These are phyloP conservation scores for Stephania cephalantha DNA, from an alignment of 164 flowering plant species.

Conservation along the genomic window DNA sequence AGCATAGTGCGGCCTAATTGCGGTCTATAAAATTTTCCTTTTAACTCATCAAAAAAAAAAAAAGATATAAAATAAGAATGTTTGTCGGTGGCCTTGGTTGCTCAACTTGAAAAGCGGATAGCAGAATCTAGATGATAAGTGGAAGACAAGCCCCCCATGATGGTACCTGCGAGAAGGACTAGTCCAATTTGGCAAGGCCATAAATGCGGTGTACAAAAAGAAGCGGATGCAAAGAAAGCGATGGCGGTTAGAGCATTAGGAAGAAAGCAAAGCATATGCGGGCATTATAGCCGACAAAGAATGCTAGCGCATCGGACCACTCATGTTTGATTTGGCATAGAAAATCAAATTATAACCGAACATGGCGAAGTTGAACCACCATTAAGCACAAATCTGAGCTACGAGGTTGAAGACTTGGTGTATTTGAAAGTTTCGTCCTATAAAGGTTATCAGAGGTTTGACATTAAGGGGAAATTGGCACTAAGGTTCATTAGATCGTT, in stretches of 20 bases:
- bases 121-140: neutral
- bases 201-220: slow-evolving; percentile 53
- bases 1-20: too few relatives aligned
- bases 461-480: too few relatives aligned
- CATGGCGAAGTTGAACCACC: slow-evolving; percentile 75
- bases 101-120: neutral
- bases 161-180: neutral
- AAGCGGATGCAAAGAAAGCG: slow-evolving; percentile 49
- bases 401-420: too few relatives aligned
- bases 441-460: too few relatives aligned
- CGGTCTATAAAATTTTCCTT: too few relatives aligned
- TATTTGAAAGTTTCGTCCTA: too few relatives aligned
- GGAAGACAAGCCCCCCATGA: neutral
- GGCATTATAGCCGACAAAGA: slow-evolving; percentile 72
- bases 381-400: slow-evolving; percentile 52
- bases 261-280: slow-evolving; percentile 72
- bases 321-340: slow-evolving; percentile 59
- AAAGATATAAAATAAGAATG: too few relatives aligned
- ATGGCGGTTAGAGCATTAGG: slow-evolving; percentile 58
- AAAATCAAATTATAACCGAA: slow-evolving; percentile 53
- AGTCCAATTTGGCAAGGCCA: slow-evolving; percentile 59
- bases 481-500: too few relatives aligned
- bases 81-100: neutral
- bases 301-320: slow-evolving; percentile 51
- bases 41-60: too few relatives aligned